Evolutionary conservation across 441 rosid genomes (phyloP).

Genomic region (Biscutella laevigata): DNA sequence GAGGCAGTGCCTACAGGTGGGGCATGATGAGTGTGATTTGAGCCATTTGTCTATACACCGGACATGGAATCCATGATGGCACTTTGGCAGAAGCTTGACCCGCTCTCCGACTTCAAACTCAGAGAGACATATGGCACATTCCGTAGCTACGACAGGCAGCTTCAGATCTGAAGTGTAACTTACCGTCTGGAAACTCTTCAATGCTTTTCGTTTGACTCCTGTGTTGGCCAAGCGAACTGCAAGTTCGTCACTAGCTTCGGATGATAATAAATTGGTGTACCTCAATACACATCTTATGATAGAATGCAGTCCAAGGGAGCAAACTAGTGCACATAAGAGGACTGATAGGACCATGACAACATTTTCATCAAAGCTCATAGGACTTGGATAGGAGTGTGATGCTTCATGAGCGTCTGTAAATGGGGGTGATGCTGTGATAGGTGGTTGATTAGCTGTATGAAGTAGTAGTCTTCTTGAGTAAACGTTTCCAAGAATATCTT

Average conservation of each 20-base stretch:
- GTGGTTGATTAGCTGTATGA: slow-evolving; percentile 25
- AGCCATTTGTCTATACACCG: slow-evolving; percentile 31
- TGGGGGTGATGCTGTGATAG: slow-evolving; percentile 29
- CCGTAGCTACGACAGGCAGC: slow-evolving; percentile 22
- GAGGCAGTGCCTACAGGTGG: slow-evolving; percentile 31
- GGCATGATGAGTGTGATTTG: slow-evolving; percentile 28
- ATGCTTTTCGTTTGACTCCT: slow-evolving; percentile 45
- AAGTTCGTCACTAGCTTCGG: slow-evolving; percentile 18
- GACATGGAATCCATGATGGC: slow-evolving; percentile 28
- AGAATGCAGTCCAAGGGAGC: slow-evolving; percentile 40
- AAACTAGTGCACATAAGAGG: slow-evolving; percentile 41
- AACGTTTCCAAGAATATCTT: slow-evolving; percentile 35
- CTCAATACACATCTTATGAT: slow-evolving; percentile 35
- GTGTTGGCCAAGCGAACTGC: slow-evolving; percentile 30
- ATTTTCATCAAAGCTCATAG: slow-evolving; percentile 34
- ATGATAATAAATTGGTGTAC: slow-evolving; percentile 19
- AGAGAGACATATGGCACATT: slow-evolving; percentile 27
- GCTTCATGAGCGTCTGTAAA: slow-evolving; percentile 11
- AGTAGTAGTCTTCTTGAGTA: slow-evolving; percentile 60
- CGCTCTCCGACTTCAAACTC: slow-evolving; percentile 25
- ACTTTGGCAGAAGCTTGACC: slow-evolving; percentile 28
- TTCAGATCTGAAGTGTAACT: slow-evolving; percentile 33
- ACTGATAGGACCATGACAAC: slow-evolving; percentile 42
- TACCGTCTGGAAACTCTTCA: slow-evolving; percentile 43
- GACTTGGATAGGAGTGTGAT: slow-evolving; percentile 7